Conservation (phyloP, 2,329 filamentous ascomycete species). For the Cladophialophora carrionii region DNA sequence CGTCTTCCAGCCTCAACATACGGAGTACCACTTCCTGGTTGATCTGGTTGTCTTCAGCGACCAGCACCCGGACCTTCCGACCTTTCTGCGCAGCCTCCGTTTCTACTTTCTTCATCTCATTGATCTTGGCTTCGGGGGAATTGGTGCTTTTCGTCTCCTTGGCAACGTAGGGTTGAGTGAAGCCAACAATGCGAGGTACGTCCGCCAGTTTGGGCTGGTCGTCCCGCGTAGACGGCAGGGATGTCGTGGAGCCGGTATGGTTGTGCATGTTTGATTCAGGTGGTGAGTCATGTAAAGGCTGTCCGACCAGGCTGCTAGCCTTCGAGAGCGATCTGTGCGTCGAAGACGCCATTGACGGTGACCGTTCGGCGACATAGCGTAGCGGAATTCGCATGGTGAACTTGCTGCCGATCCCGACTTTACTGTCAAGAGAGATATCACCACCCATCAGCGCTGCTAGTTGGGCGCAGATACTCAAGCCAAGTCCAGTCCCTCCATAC, state of each 20-base stretch:
- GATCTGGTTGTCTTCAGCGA: constrained; percentile 77
- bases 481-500: constrained; percentile 84
- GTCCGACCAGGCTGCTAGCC: constrained; percentile 35
- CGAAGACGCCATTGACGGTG: constrained; percentile 45
- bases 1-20: constrained; percentile 59
- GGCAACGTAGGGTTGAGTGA: constrained; percentile 43
- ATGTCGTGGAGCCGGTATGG: constrained; percentile 27
- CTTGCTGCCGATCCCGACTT: constrained; percentile 72
- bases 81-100: constrained; percentile 60
- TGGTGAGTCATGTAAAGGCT: constrained; percentile 27
- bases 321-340: constrained; percentile 33
- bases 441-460: constrained; percentile 83
- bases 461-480: constrained; percentile 86
- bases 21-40: constrained; percentile 66
- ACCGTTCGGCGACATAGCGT: constrained; percentile 71
- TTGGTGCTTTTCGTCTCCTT: constrained; percentile 43
- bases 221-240: constrained; percentile 23
- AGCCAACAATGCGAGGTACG: constrained; percentile 38
- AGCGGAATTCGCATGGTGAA: constrained; percentile 85
- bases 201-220: constrained; percentile 31
- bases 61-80: constrained; percentile 75
- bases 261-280: constrained; percentile 15
- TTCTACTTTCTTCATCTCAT: constrained; percentile 67
- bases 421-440: constrained; percentile 70
- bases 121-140: constrained; percentile 63